phyloP scores from a whole-genome alignment of 257 asterid species.

The Penstemon barbatus region DNA sequence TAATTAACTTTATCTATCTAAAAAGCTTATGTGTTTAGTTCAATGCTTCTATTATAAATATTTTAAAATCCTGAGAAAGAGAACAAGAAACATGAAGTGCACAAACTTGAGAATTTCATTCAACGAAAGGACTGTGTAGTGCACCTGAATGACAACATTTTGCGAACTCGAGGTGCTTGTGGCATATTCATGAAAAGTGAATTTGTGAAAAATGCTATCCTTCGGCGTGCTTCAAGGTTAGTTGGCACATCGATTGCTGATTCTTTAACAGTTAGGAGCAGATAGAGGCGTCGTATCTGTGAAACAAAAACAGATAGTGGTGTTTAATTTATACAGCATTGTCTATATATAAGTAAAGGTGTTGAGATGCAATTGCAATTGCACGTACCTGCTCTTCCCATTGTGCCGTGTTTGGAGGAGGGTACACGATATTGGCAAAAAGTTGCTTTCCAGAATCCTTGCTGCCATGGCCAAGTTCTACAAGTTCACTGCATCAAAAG shows the following conservation, averaged over 20 bases:
- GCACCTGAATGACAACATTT: slow-evolving; percentile 96
- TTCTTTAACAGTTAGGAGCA: slow-evolving; percentile 93
- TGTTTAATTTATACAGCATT: slow-evolving; percentile 18
- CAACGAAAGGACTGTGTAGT: slow-evolving; percentile 20
- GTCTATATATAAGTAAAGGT: neutral
- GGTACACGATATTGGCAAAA: slow-evolving; percentile 73
- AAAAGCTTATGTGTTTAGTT: slow-evolving; percentile 13
- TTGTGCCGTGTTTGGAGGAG: slow-evolving; percentile 84
- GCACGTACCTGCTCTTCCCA: slow-evolving; percentile 92
- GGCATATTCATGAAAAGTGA: slow-evolving; percentile 99
- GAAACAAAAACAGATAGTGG: slow-evolving; percentile 24
- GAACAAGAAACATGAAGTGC: neutral
- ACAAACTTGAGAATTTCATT: neutral
- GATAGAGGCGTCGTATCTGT: slow-evolving; percentile 92
- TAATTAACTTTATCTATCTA: slow-evolving; percentile 14
- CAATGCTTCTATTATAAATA: slow-evolving; percentile 21
- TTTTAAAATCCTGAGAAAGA: neutral
- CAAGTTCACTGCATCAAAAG: slow-evolving; percentile 64
- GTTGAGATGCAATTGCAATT: slow-evolving; percentile 17
- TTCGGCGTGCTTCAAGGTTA: slow-evolving; percentile 93
- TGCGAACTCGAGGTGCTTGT: slow-evolving; percentile 93
- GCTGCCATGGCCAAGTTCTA: slow-evolving; percentile 76
- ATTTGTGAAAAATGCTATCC: slow-evolving; percentile 90
- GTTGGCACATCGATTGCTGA: slow-evolving; percentile 91
- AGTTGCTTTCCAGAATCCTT: slow-evolving; percentile 89